Percentiles rank a stretch among this genome's conserved stretches.
phyloP scores from a whole-genome alignment of 257 asterid genomes.

The Solanum appendiculatum region DNA sequence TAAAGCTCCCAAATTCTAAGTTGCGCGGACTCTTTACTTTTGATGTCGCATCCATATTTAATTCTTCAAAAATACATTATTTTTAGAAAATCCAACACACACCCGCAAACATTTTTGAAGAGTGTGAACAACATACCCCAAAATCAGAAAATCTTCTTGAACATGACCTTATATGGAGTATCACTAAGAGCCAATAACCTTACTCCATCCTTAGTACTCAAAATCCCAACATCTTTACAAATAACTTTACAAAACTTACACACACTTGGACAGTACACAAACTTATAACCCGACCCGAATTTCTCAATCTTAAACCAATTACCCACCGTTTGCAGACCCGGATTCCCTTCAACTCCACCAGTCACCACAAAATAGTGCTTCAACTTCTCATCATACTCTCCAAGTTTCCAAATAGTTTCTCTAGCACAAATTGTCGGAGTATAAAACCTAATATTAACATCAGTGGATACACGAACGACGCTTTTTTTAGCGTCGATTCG shows the following conservation, averaged over 20 bases:
- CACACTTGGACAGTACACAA: constrained; percentile 4
- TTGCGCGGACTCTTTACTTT: too few relatives aligned
- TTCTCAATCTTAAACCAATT: constrained; percentile 16
- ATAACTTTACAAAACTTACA: constrained; percentile 5
- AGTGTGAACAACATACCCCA: too few relatives aligned
- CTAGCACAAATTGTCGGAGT: constrained; percentile 2
- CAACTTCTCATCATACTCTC: not conserved
- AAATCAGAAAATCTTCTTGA: not conserved
- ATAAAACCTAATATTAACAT: constrained; percentile 1
- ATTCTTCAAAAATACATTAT: too few relatives aligned
- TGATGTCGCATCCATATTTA: too few relatives aligned
- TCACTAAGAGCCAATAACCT: constrained; percentile 7
- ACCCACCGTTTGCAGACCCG: not conserved
- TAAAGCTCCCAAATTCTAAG: not conserved
- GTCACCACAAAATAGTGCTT: not conserved
- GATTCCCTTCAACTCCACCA: constrained; percentile 11
- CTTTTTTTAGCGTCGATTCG: not conserved
- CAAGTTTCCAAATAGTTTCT: constrained; percentile 10
- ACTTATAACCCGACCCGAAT: not conserved
- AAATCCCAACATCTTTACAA: constrained; percentile 12
- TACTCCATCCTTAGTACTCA: not conserved
- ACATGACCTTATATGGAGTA: not conserved
- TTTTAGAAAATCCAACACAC: too few relatives aligned
- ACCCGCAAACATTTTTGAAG: too few relatives aligned
- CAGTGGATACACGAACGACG: not conserved